Evolutionary conservation across 352 stramenopile genomes (phyloP).

Genomic region (Halophytophthora polymorphica): DNA sequence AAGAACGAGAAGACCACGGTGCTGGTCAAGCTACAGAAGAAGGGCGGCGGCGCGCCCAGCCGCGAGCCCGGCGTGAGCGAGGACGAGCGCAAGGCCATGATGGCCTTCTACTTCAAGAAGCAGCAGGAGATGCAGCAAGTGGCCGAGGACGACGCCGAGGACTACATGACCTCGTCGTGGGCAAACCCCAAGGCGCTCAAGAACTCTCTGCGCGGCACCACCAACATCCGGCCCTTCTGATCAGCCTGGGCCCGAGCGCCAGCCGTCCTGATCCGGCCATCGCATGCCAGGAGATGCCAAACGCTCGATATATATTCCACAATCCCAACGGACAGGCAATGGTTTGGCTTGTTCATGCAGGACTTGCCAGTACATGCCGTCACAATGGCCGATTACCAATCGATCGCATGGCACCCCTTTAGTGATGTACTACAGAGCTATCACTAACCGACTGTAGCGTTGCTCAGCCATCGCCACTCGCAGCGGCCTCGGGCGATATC

Average conservation of each 20-base stretch:
- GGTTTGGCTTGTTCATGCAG: no score
- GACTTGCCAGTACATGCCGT: no score
- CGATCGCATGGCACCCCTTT: no score
- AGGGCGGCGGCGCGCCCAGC: constrained; percentile 83
- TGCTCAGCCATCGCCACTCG: constrained; percentile 9
- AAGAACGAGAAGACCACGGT: constrained; percentile 96
- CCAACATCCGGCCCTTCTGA: constrained; percentile 80
- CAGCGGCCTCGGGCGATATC: not conserved
- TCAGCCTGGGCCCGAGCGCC: not conserved
- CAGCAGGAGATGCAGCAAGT: constrained; percentile 86
- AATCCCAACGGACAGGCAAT: no score
- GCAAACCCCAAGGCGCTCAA: constrained; percentile 93
- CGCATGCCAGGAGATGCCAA: no score
- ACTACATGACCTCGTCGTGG: constrained; percentile 94
- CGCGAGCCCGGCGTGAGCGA: constrained; percentile 87
- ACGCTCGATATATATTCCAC: no score
- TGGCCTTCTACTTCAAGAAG: constrained; percentile 94
- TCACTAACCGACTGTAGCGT: no score
- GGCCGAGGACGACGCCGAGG: constrained; percentile 90
- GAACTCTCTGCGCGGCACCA: constrained; percentile 89
- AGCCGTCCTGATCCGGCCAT: not conserved
- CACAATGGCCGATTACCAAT: no score
- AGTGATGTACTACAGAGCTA: no score
- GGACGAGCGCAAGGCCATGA: constrained; percentile 96
- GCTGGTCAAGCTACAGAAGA: constrained; percentile 89